These are phyloP conservation scores for Penicillium glabrum DNA, from an alignment of 2,329 filamentous ascomycete species.

Conservation along the genomic window DNA sequence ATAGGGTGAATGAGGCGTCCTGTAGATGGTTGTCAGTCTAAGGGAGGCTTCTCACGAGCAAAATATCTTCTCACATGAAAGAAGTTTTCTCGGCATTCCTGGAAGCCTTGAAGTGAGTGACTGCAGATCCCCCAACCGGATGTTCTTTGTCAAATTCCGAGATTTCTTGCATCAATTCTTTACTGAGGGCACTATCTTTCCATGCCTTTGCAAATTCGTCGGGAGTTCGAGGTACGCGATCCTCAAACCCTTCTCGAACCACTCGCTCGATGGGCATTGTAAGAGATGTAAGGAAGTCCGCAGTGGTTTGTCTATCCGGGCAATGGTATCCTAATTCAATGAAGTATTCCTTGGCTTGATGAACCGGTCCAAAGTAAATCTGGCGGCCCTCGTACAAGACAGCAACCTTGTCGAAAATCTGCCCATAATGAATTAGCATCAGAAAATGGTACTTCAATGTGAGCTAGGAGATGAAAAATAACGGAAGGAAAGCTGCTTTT, in stretches of 20 bases:
- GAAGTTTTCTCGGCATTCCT: not conserved
- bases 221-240: slow-evolving; percentile 62
- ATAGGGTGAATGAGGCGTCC: not conserved
- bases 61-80: not conserved
- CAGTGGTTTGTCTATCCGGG: slow-evolving; percentile 63
- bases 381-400: slow-evolving; percentile 49
- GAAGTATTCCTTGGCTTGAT: slow-evolving; percentile 62
- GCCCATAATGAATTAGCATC: not conserved
- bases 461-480: not conserved
- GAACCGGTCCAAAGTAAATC: slow-evolving; percentile 68
- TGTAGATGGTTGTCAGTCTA: not conserved
- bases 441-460: not conserved
- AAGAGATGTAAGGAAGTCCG: slow-evolving; percentile 67
- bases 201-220: slow-evolving; percentile 61
- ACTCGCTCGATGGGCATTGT: slow-evolving; percentile 62
- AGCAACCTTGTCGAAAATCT: not conserved
- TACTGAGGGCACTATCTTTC: not conserved
- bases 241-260: slow-evolving; percentile 58
- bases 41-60: not conserved
- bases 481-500: not conserved
- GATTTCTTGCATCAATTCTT: not conserved
- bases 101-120: not conserved
- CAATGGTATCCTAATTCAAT: slow-evolving; percentile 65
- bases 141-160: not conserved
- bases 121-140: not conserved